Evolutionary conservation across 176 grass and related monocot genomes (phyloP), one percentile per base, ranked within the genome.

Genomic region (Zoysia pacifica): DNA sequence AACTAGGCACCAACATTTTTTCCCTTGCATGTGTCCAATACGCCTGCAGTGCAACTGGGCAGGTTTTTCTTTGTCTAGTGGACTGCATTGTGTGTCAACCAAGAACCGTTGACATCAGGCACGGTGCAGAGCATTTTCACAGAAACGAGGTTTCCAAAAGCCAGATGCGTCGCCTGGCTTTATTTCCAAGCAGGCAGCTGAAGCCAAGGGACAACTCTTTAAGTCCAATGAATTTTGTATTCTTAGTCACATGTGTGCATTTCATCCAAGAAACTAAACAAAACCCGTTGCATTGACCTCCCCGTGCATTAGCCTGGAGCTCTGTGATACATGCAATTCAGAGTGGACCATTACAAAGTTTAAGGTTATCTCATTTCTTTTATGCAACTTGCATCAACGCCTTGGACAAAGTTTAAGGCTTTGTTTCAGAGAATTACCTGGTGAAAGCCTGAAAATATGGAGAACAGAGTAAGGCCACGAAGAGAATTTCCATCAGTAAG

Each of bases 131-230:
- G 85, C 16, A 82, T 75, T 75, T 72, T 37, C 48, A 77, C 41
- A 58, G 1, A 49, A 77, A 56, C 39, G 65, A 55, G 83, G 8
- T 19, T 54, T 37, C 38, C 54, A 70, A 39, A 42, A 38, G 16
- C 28, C 79, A 82, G 65, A 78, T 77, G 19, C 73, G 78, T 82
- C 11, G 35, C 69, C 69, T 82, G 43, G 49, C 79, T 71, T 87
- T 35, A 65, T 48, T 46, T 64, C 39, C 67, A 86, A 76, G 72
- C 11, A 28, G 39, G 39, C 72, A 38, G 10, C 38, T 43, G 38
- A 78, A 71, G 70, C 20, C 15, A 28, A 72, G 19, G 65, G 18
- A 63, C 46, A 45, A 53, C 37, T 58, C 11, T 39, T 45, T 79
- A 11, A 11, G 16, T 40, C 76, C 76, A 48, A 73, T 36, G 48